Base-by-base conservation (phyloP, 2,329 filamentous ascomycete genomes). In the Xylariaceae sp. region DNA sequence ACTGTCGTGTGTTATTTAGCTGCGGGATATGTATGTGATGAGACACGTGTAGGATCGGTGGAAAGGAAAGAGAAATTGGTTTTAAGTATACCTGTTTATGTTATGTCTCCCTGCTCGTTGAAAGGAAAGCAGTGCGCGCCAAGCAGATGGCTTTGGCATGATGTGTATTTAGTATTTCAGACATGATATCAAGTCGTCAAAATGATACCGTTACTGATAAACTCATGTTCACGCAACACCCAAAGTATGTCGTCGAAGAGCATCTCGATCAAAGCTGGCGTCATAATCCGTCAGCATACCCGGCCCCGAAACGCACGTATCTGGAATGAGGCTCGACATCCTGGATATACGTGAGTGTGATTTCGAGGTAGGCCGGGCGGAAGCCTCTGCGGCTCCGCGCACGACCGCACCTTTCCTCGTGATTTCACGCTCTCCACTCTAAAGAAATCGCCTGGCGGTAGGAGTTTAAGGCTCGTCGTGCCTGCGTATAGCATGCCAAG, bases 381-480 rank as follows among this genome's bases (percentile, higher is more conserved):
- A 69, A 19, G 76, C 73, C 51, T 77, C 77, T 42, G 73, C 71
- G 3, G 69, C 73, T 29, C 65, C 72, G 56, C 63, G 69, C 64
- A 79, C 63, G 43, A 88, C 87, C 0, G 85, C 83, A 64, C 88
- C 83, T 9, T 86, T 74, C 60, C 87, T 78, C 57, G 90, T 72
- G 3, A 88, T 86, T 6, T 76, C 66, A 83, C 83, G 29, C 79
- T 85, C 70, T 89, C 86, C 2, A 91, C 77, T 2, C 84, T 74
- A 64, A 91, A 90, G 0, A 91, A 85, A 67, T 91, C 87, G 1
- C 88, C 88, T 0, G 88, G 88, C 1, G 88, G 88, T 46, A 89
- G 72, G 2, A 91, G 75, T 65, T 90, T 90, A 34, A 80, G 74
- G 50, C 80, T 85, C 57, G 80, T 77, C 84, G 91, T 88, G 62